phyloP scores from a whole-genome alignment of 495 filamentous ascomycete species.

The Tuber melanosporum region DNA sequence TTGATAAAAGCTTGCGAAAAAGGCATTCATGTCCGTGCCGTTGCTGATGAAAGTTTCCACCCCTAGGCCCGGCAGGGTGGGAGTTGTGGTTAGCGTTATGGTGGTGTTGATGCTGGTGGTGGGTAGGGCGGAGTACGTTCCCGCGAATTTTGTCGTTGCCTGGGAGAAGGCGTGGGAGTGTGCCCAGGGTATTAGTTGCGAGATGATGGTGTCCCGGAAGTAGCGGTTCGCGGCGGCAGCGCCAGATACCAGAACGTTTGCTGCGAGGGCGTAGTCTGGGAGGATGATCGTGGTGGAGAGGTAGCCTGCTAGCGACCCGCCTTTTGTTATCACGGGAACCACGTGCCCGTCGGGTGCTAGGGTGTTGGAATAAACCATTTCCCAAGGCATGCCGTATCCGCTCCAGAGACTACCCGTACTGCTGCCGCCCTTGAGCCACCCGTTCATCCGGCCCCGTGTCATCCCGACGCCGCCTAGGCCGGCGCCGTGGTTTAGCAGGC shows the following conservation, averaged over 20 bases:
- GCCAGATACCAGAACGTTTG: not conserved
- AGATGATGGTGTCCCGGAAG: not conserved
- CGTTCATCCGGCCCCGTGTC: not conserved
- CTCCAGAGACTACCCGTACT: constrained; percentile 18
- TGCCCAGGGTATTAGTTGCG: not conserved
- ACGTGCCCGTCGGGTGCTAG: not conserved
- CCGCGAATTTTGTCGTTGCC: not conserved
- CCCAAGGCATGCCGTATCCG: constrained; percentile 28
- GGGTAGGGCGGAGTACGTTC: not conserved
- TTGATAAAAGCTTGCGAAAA: not conserved
- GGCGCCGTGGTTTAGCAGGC: constrained; percentile 3
- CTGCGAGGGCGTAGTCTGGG: constrained; percentile 4
- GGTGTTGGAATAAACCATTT: not conserved
- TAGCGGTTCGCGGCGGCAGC: not conserved
- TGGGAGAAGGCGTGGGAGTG: not conserved
- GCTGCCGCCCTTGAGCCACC: constrained; percentile 21
- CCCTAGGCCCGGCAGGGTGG: constrained; percentile 4
- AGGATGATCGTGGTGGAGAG: not conserved
- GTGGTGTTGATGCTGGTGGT: not conserved
- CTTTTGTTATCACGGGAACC: not conserved
- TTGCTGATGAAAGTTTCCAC: constrained; percentile 17
- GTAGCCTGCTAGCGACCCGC: not conserved
- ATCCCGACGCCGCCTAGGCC: not conserved
- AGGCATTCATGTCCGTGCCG: constrained; percentile 12
- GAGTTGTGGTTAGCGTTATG: not conserved